Base-by-base conservation (phyloP, 2,329 filamentous ascomycete species). In the Tolypocladium amazonense region DNA sequence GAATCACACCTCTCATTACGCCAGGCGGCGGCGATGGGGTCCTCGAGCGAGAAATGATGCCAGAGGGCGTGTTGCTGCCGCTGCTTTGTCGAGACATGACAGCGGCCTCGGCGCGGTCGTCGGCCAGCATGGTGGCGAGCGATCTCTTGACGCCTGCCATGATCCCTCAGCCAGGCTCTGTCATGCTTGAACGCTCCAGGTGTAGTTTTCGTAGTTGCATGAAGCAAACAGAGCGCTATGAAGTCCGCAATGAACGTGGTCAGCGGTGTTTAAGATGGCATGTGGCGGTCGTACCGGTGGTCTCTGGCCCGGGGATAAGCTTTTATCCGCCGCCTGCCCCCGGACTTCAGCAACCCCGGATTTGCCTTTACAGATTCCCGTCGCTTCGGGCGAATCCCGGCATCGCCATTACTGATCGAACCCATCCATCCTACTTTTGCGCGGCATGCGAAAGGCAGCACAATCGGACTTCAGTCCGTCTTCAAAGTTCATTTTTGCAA, bases 141-240 rank as follows among this genome's bases (percentile, higher is more conserved):
- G 72, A 67, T 68, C 76, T 70, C 67, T 77, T 78, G 59, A 77
- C 69, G 58, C 75, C 75, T 18, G 74, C 72, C 63, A 73, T 72
- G 56, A 62, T 65, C 47, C 23, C 43, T 47, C 43, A 47, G n/a
- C 43, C 23, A 25, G 43, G 43, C 43, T 47, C 43, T 47, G 43
- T 7, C 43, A 47, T 47, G 23, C 25, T 23, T 15, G 43, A 7
- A 23, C 2, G 23, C 4, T 7, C 11, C 4, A 14, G 11, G 11
- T 47, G 41, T 9, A 9, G 25, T 12, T 23, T 23, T n/a, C 4
- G 43, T 11, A 25, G 23, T 47, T 25, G 43, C 43, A 47, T 47
- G 23, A 23, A 25, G 43, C 43, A 47, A 15, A 47, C 11, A 3
- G 23, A 47, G 41, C 41, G n/a, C 41, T 25, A n/a, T 23, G n/a